Evolutionary conservation across 2,329 filamentous ascomycete species (phyloP).

Genomic region (Seiridium unicorne): DNA sequence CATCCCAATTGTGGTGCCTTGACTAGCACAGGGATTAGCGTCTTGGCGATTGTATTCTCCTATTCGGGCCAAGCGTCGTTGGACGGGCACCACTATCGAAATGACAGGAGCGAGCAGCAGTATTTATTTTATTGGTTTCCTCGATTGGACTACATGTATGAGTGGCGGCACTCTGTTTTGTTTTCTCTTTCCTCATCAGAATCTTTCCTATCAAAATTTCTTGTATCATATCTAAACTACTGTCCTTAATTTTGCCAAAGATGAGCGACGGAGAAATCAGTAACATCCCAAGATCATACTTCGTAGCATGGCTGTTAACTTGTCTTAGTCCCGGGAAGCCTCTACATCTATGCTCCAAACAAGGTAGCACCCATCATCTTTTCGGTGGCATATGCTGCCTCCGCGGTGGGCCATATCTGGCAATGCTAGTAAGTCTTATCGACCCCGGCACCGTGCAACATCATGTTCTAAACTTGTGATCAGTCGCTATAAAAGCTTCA

Average conservation of each 20-base stretch:
- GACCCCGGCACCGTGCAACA: neutral
- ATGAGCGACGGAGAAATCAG: too few species aligned
- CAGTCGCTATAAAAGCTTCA: conserved; percentile 51
- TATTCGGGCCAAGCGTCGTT: neutral
- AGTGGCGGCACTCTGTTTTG: too few species aligned
- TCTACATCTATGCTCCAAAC: conserved; percentile 52
- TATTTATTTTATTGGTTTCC: conserved; percentile 15
- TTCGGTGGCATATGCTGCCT: conserved; percentile 43
- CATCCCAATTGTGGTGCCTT: neutral
- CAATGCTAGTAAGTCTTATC: conserved; percentile 40
- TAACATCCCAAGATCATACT: too few species aligned
- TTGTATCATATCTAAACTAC: too few species aligned
- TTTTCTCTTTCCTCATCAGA: too few species aligned
- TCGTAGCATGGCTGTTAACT: neutral
- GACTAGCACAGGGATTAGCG: neutral
- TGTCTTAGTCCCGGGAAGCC: conserved; percentile 19
- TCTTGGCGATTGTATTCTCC: conserved; percentile 4
- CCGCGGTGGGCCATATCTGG: conserved; percentile 45
- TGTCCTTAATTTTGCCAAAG: too few species aligned
- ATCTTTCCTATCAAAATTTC: too few species aligned
- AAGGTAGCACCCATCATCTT: conserved; percentile 54
- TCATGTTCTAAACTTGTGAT: neutral
- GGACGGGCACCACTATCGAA: neutral
- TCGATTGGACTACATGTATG: too few species aligned
- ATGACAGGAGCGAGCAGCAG: conserved; percentile 19